Base-by-base conservation (phyloP, 441 rosid genomes). In the Populus tomentosa region DNA sequence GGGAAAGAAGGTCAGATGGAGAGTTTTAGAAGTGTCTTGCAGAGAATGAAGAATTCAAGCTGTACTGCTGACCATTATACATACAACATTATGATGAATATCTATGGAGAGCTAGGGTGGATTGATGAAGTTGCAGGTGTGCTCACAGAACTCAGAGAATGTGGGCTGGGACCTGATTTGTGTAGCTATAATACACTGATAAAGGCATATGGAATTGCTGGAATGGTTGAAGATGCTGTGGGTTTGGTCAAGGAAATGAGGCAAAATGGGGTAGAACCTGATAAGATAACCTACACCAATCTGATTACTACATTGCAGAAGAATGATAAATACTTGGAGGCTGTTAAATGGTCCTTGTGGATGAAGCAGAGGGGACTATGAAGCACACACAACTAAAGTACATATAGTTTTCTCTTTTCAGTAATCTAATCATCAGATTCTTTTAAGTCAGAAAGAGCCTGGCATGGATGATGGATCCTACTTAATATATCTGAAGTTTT, bases 341-440 rank as follows among this genome's bases (percentile, higher is more conserved):
- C 98, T 83, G 86, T 93, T n/a, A 91, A 86, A 84, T 95, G 98
- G 97, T 95, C 98, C 42, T 88, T 95, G 90, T 95, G 98, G 98
- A 86, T 91, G 94, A 95, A 93, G 82, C 98, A 95, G 84, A 78
- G 90, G 87, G 93, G 90, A 75, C 67, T 92, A 74, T 83, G 81
- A 80, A 79, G 38, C 26, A 23, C 35, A 28, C 10, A 26, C 23
- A 65, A 32, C n/a, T 50, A 24, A 32, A 63, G 71, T 65, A 71
- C 10, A 42, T 71, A 21, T 7, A 2, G 14, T 36, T 53, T 23
- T 18, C 6, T 40, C 3, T 40, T 61, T 42, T 30, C 10, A 10
- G 32, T 62, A n/a, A 40, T 74, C 32, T 63, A 56, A 4, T 70
- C 46, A 30, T 40, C 21, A 30, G 69, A 67, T 35, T 24, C 33